phyloP scores from a whole-genome alignment of 1,284 basidiomycete genomes.

The Ustilago hordei region DNA sequence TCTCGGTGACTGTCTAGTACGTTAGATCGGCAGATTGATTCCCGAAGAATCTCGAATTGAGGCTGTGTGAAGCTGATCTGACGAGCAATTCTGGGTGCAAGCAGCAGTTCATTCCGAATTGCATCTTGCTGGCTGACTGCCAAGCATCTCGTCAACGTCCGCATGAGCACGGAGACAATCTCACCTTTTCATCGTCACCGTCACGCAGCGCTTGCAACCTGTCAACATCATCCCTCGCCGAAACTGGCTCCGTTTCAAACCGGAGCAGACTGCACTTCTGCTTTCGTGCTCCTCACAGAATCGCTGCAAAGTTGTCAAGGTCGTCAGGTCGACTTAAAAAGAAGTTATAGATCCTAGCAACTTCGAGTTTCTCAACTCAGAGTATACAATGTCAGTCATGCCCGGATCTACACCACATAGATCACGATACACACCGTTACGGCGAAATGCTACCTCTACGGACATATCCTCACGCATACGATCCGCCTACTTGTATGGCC shows the following conservation, averaged over 20 bases:
- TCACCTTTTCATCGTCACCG: not conserved
- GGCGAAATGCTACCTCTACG: slow-evolving; percentile 14
- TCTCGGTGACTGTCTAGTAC: not conserved
- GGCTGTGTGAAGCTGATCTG: slow-evolving; percentile 4
- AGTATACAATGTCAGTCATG: slow-evolving; percentile 5
- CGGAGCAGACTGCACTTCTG: not conserved
- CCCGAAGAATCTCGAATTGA: slow-evolving; percentile 6
- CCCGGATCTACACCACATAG: slow-evolving; percentile 20
- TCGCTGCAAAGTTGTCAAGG: too few species aligned
- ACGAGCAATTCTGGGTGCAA: slow-evolving; percentile 28
- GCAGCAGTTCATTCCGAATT: not conserved
- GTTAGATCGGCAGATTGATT: not conserved
- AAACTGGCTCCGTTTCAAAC: not conserved
- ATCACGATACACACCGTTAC: slow-evolving; percentile 18
- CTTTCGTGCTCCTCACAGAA: too few species aligned
- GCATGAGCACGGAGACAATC: not conserved
- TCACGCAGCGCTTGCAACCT: not conserved
- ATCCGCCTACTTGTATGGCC: slow-evolving; percentile 12
- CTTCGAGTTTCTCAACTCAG: not conserved
- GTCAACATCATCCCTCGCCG: not conserved
- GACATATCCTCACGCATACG: slow-evolving; percentile 7
- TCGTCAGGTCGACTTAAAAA: too few species aligned
- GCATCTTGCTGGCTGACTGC: slow-evolving; percentile 4
- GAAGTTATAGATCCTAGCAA: not conserved
- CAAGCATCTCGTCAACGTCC: not conserved